A percentile compares a stretch with the other conserved stretches of the same genome.
Conservation (phyloP, 2,329 filamentous ascomycete species). For the Ambrosiella xylebori region DNA sequence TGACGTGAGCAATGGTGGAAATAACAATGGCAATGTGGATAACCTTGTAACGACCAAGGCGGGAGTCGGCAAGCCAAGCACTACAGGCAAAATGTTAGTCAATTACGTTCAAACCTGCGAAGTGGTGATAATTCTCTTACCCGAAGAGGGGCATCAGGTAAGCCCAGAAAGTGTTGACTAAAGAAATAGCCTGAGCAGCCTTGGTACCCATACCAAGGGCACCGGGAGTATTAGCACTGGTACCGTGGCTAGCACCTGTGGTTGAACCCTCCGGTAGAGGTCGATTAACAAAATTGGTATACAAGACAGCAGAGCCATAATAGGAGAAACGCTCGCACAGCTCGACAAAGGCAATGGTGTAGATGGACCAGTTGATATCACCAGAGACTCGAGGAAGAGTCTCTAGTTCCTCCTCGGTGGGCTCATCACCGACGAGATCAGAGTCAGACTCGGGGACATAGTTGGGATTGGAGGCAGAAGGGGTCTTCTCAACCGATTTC, state of each 20-base stretch:
- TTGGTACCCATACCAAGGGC: conserved; percentile 42
- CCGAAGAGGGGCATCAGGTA: conserved; percentile 42
- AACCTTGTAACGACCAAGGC: conserved; percentile 55
- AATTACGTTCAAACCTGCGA: background rate
- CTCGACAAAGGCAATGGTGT: conserved; percentile 55
- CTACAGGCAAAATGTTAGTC: conserved; percentile 16
- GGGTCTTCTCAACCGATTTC: conserved; percentile 2
- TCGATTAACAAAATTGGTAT: conserved; percentile 48
- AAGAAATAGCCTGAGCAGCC: conserved; percentile 30
- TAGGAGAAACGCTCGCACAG: conserved; percentile 63
- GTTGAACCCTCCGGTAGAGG: conserved; percentile 34
- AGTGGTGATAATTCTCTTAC: conserved; percentile 18
- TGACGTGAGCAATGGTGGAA: conserved; percentile 47
- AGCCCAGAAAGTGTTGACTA: conserved; percentile 45
- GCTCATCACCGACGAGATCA: conserved; percentile 23
- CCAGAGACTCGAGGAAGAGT: conserved; percentile 48
- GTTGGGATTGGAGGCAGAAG: conserved; percentile 13
- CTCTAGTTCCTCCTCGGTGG: conserved; percentile 43
- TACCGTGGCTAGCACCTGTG: conserved; percentile 30
- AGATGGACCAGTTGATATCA: conserved; percentile 47
- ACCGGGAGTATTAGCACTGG: conserved; percentile 24
- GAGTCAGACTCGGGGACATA: conserved; percentile 16
- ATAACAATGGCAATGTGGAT: conserved; percentile 50
- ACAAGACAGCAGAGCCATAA: conserved; percentile 53
- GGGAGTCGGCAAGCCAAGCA: conserved; percentile 47